Evolutionary conservation across 768 basidiomycete species (phyloP).

Genomic region (Omphalotus guepiniiformis): DNA sequence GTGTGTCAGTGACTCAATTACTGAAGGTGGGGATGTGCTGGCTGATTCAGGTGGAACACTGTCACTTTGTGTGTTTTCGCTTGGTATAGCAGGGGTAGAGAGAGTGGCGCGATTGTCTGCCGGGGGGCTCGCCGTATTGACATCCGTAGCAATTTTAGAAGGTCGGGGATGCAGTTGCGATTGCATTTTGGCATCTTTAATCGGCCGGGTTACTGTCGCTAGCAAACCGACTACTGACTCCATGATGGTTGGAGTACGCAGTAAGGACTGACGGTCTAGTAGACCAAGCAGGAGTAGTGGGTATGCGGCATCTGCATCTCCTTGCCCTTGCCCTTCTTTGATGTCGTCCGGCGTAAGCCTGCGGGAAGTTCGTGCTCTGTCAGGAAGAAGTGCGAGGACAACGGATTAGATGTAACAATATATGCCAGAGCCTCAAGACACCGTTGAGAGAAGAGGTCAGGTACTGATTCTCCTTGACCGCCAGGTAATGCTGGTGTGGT

Average conservation of each 20-base stretch:
- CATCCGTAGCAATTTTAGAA: not conserved
- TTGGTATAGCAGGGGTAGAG: not conserved
- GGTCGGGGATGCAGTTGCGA: slow-evolving; percentile 3
- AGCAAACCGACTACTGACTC: slow-evolving; percentile 88
- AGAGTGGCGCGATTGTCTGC: slow-evolving; percentile 14
- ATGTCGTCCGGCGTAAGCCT: slow-evolving; percentile 62
- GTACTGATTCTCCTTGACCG: slow-evolving; percentile 74
- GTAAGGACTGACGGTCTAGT: slow-evolving; percentile 80
- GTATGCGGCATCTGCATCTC: slow-evolving; percentile 79
- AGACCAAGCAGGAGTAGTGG: slow-evolving; percentile 85
- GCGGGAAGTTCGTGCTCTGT: slow-evolving; percentile 88
- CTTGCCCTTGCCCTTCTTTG: slow-evolving; percentile 93
- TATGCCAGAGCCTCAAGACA: slow-evolving; percentile 88
- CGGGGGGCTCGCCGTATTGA: slow-evolving; percentile 7
- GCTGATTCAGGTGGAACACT: too few species aligned
- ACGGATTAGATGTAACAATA: slow-evolving; percentile 82
- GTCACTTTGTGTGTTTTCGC: too few species aligned
- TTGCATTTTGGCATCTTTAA: slow-evolving; percentile 46
- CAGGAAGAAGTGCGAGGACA: slow-evolving; percentile 89
- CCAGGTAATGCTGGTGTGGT: slow-evolving; percentile 45
- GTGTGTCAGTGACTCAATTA: not conserved
- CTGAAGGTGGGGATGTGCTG: not conserved
- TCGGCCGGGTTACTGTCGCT: slow-evolving; percentile 82
- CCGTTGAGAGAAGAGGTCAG: slow-evolving; percentile 90
- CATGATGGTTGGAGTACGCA: slow-evolving; percentile 87